phyloP scores from a whole-genome alignment of 345 rosid species.

The Anastatica hierochuntica region DNA sequence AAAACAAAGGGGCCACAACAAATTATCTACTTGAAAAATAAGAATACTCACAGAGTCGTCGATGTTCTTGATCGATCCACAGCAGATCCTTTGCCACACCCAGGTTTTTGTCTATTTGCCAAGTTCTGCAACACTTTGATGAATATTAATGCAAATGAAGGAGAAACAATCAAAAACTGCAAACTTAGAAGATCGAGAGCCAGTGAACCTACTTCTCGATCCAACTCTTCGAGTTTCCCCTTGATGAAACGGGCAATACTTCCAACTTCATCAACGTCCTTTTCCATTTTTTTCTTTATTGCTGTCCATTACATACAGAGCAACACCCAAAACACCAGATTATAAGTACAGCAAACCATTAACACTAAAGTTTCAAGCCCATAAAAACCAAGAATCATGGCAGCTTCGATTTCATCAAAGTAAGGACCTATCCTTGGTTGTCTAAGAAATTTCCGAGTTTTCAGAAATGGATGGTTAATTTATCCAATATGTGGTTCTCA shows the following conservation, averaged over 20 bases:
- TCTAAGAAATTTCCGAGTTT: no score
- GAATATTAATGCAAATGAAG: background rate
- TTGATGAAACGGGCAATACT: constrained; percentile 60
- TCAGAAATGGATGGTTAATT: no score
- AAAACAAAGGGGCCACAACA: background rate
- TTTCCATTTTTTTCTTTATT: constrained; percentile 88
- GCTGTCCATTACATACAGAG: constrained; percentile 32
- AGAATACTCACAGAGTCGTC: constrained; percentile 79
- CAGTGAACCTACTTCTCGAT: constrained; percentile 51
- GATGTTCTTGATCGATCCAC: constrained; percentile 85
- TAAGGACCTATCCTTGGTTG: no score
- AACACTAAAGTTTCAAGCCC: no score
- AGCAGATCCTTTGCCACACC: constrained; percentile 89
- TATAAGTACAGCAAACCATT: constrained; percentile 1
- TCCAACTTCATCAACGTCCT: constrained; percentile 92
- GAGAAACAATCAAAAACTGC: background rate
- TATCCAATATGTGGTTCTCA: background rate
- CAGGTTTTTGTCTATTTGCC: constrained; percentile 76
- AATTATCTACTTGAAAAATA: no score
- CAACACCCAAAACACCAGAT: constrained; percentile 11
- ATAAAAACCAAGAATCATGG: no score
- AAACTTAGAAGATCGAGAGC: constrained; percentile 4
- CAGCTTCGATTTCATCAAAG: no score
- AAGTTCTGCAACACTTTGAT: constrained; percentile 73
- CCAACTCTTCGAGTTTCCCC: constrained; percentile 80